Evolutionary conservation across 1,139 yeast genomes (phyloP).

Genomic region (Geotrichum bryndzae): DNA sequence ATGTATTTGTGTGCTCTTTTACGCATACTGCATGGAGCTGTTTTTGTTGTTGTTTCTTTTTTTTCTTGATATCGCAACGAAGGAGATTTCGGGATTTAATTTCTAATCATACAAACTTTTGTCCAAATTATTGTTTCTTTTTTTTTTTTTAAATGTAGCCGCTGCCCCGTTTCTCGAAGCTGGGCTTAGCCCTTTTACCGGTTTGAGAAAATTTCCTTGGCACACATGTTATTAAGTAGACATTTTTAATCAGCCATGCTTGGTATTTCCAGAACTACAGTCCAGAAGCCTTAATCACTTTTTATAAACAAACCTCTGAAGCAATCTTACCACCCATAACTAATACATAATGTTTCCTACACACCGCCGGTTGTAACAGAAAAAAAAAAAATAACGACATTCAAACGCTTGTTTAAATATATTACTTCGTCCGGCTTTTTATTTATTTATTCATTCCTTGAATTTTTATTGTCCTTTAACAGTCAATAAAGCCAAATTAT

Average conservation of each 20-base stretch:
- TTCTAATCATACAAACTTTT: neutral
- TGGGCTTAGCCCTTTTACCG: neutral
- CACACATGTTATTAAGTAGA: too few species aligned
- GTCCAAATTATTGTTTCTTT: neutral
- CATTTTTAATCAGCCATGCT: neutral
- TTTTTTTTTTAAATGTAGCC: neutral
- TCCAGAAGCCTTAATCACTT: neutral
- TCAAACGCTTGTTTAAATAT: too few species aligned
- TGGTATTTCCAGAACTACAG: neutral
- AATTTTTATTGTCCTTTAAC: neutral
- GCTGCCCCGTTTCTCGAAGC: neutral
- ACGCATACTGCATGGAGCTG: neutral
- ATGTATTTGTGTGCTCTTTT: too few species aligned
- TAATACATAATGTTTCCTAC: neutral
- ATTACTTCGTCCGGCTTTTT: too few species aligned
- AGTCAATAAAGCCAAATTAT: neutral
- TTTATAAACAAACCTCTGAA: neutral
- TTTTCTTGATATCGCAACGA: neutral
- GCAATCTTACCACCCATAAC: neutral
- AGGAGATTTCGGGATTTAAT: neutral
- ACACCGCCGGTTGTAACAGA: too few species aligned
- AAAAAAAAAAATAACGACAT: too few species aligned
- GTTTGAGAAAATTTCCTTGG: neutral
- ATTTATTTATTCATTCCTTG: neutral
- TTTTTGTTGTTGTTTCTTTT: too few species aligned